phyloP scores from a whole-genome alignment of 2,329 filamentous ascomycete species.

The Neonectria ditissima region DNA sequence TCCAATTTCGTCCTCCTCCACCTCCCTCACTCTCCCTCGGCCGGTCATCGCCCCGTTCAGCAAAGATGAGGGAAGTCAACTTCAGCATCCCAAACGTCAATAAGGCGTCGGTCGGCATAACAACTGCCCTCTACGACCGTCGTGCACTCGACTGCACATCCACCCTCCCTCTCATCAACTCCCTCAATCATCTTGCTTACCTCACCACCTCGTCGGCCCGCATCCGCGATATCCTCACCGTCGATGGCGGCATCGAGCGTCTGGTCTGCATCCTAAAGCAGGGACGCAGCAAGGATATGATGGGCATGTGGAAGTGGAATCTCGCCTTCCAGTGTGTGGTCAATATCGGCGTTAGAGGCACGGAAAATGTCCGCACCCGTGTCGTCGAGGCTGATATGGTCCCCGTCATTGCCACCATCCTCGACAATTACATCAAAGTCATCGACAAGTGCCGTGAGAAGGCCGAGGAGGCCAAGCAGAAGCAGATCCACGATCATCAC shows the following conservation, averaged over 20 bases:
- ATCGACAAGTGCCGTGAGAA: constrained; percentile 92
- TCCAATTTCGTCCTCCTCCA: constrained; percentile 18
- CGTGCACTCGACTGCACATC: constrained; percentile 98
- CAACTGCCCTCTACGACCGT: constrained; percentile 96
- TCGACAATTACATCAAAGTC: constrained; percentile 98
- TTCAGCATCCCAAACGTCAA: constrained; percentile 99
- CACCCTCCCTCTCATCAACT: constrained; percentile 97
- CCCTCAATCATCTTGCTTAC: constrained; percentile 97
- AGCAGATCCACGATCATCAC: constrained; percentile 68
- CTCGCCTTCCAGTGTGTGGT: constrained; percentile 98
- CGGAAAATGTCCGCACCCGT: constrained; percentile 91
- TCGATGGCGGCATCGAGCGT: constrained; percentile 97
- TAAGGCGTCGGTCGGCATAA: constrained; percentile 99
- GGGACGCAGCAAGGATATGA: constrained; percentile 96
- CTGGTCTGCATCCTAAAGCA: constrained; percentile 98
- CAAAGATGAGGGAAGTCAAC: constrained; percentile 98
- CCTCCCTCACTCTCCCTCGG: constrained; percentile 28
- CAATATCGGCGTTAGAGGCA: constrained; percentile 97
- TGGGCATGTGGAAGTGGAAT: constrained; percentile 99
- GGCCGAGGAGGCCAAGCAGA: constrained; percentile 83
- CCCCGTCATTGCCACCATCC: constrained; percentile 95
- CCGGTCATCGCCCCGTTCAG: constrained; percentile 37
- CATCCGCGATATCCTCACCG: constrained; percentile 96
- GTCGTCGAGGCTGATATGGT: constrained; percentile 99
- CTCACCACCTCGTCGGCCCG: constrained; percentile 97